Conservation (phyloP, 371 early-diverging fungal species). For the Circinella umbellata region DNA sequence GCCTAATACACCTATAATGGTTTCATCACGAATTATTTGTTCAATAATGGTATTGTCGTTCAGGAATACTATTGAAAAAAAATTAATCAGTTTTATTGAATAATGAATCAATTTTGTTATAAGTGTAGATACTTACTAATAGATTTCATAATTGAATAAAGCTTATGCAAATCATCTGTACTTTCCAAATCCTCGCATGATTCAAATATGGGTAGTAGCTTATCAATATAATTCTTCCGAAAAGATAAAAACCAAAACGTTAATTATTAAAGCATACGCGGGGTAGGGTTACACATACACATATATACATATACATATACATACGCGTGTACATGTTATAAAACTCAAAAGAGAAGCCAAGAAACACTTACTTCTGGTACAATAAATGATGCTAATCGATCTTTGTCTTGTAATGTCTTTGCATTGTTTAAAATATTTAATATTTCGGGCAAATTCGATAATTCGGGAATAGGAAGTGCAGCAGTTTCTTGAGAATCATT, state of each 20-base stretch:
- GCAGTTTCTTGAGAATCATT: slow-evolving; percentile 23
- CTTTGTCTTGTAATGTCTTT: slow-evolving; percentile 51
- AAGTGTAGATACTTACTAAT: slow-evolving; percentile 61
- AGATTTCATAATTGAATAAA: slow-evolving; percentile 74
- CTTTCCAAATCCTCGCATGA: slow-evolving; percentile 86
- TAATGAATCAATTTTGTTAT: neutral
- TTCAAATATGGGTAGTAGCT: slow-evolving; percentile 74
- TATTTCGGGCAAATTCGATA: slow-evolving; percentile 69
- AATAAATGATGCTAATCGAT: slow-evolving; percentile 52
- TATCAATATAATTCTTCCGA: slow-evolving; percentile 70
- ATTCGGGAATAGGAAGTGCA: slow-evolving; percentile 63
- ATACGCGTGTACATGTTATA: too few species aligned
- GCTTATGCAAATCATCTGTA: slow-evolving; percentile 66
- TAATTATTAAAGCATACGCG: neutral
- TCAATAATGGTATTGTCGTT: slow-evolving; percentile 66
- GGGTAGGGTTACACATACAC: slow-evolving; percentile 13
- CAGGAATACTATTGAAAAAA: slow-evolving; percentile 36
- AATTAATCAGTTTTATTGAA: too few species aligned
- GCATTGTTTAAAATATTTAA: slow-evolving; percentile 55
- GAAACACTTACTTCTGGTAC: slow-evolving; percentile 46
- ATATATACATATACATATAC: too few species aligned
- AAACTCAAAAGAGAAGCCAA: too few species aligned
- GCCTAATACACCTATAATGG: slow-evolving; percentile 69
- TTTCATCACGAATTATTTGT: slow-evolving; percentile 74
- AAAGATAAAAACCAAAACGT: neutral